Base-by-base conservation (phyloP, 2,329 filamentous ascomycete genomes). In the Fusarium sp. region DNA sequence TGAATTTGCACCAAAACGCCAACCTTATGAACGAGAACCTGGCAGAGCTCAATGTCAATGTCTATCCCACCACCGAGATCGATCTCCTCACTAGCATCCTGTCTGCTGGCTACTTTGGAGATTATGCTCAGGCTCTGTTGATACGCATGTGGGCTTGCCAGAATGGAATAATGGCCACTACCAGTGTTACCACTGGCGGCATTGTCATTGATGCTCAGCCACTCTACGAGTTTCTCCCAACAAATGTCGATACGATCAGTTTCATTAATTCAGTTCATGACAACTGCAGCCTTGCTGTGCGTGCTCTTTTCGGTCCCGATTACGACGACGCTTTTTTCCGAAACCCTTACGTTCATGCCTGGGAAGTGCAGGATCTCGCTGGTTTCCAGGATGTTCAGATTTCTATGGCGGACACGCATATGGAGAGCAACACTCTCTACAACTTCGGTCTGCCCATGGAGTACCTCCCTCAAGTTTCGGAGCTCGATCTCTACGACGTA, bases 161-260 rank as follows among this genome's bases (percentile, higher is more conserved):
- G 33, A 78, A 67, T 48, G 67, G 72, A 35, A 74, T 80, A 42
- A 79, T 80, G 73, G 72, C 75, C 2, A 74, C 75, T 12, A 49
- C 65, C 18, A 35, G 38, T 10, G 46, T 54, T 10, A 20, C 58
- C 45, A 18, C 45, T 37, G 64, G 62, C 5, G 49, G 67, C 32
- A 38, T 52, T n/a, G 54, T 61, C 33, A 33, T 20, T 27, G 15
- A 18, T 26, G 15, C 23, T 45, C 42, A n/a, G 26, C 40, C 48
- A 26, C 38, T 60, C 30, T 60, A 53, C 23, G 56, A 60, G 18
- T 8, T 46, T 27, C 30, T 60, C 23, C 56, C 56, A 23, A 40
- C 37, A 17, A 75, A 65, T 5, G 50, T 54, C 30, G 59, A 70
- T 20, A 78, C 76, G 59, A 20, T 64, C 10, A 53, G 66, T 17